These are phyloP conservation scores for Lactarius sanguifluus DNA, from an alignment of 768 basidiomycete genomes.

Conservation along the genomic window DNA sequence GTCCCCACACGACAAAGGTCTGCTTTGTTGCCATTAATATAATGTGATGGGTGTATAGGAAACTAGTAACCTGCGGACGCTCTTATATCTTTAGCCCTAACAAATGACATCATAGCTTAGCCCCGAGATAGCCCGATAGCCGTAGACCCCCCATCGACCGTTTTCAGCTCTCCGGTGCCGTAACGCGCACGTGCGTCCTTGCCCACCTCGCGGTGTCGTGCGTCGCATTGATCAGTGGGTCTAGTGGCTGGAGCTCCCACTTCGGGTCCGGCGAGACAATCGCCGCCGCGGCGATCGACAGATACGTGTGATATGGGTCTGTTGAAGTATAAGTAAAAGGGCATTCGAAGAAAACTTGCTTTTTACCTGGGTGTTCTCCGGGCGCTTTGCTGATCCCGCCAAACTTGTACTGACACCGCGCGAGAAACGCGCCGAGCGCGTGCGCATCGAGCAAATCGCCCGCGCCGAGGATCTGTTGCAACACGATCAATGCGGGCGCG, in stretches of 20 bases:
- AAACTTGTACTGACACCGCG: conserved; percentile 78
- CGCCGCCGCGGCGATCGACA: conserved; percentile 79
- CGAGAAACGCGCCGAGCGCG: conserved; percentile 63
- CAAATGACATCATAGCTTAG: too few relatives aligned
- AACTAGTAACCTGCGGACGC: too few relatives aligned
- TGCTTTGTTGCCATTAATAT: too few relatives aligned
- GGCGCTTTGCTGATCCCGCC: conserved; percentile 89
- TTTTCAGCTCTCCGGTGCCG: neutral
- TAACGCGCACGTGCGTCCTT: conserved; percentile 49
- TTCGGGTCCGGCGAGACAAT: conserved; percentile 39
- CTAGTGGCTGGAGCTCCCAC: conserved; percentile 61
- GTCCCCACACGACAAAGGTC: conserved; percentile 19
- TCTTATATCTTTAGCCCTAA: too few relatives aligned
- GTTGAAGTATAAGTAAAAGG: conserved; percentile 25
- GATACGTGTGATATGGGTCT: conserved; percentile 97
- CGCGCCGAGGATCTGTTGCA: conserved; percentile 64
- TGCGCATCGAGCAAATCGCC: conserved; percentile 54
- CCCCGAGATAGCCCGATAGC: too few relatives aligned
- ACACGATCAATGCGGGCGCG: too few relatives aligned
- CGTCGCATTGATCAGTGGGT: conserved; percentile 72
- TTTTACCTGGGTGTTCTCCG: conserved; percentile 72
- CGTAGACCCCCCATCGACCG: too few relatives aligned
- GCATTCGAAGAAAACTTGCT: neutral
- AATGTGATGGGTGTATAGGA: too few relatives aligned
- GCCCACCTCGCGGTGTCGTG: conserved; percentile 68